Conservation (phyloP, 106 monocot species). For the Triglochin maritima region DNA sequence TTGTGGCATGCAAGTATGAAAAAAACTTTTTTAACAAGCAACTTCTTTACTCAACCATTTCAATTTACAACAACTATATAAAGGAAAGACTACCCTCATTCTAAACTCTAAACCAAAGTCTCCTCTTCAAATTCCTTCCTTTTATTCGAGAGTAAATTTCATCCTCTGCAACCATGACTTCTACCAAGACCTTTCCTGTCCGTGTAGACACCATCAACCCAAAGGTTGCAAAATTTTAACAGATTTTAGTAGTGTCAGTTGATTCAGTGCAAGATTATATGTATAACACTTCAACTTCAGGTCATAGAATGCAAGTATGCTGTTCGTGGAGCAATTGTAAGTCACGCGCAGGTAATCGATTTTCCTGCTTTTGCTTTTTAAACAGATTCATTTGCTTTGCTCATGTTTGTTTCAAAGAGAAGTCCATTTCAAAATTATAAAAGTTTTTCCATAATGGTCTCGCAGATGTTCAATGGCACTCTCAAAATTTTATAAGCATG, state of each 20-base stretch:
- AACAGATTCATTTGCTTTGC: not conserved
- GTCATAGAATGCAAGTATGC: slow-evolving; percentile 68
- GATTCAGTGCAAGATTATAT: not conserved
- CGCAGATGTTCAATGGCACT: too few species aligned
- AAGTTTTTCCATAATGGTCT: not conserved
- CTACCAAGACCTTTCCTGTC: slow-evolving; percentile 19
- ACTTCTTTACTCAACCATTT: too few species aligned
- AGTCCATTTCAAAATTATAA: not conserved
- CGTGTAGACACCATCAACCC: slow-evolving; percentile 55
- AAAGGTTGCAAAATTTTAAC: slow-evolving; percentile 34
- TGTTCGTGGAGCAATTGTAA: slow-evolving; percentile 68
- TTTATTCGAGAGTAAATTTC: too few species aligned
- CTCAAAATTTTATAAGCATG: not conserved
- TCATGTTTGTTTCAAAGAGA: too few species aligned
- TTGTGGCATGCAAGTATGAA: too few species aligned
- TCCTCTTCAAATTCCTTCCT: too few species aligned
- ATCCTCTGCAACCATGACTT: slow-evolving; percentile 4
- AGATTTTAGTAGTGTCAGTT: slow-evolving; percentile 1
- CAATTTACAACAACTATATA: too few species aligned
- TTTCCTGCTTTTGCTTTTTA: not conserved
- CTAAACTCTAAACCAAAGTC: too few species aligned
- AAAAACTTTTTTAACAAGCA: too few species aligned
- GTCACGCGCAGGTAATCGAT: slow-evolving; percentile 46
- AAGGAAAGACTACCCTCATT: too few species aligned
- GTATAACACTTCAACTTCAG: slow-evolving; percentile 17